phyloP scores from a whole-genome alignment of 441 rosid species.

The Iberis amara region DNA sequence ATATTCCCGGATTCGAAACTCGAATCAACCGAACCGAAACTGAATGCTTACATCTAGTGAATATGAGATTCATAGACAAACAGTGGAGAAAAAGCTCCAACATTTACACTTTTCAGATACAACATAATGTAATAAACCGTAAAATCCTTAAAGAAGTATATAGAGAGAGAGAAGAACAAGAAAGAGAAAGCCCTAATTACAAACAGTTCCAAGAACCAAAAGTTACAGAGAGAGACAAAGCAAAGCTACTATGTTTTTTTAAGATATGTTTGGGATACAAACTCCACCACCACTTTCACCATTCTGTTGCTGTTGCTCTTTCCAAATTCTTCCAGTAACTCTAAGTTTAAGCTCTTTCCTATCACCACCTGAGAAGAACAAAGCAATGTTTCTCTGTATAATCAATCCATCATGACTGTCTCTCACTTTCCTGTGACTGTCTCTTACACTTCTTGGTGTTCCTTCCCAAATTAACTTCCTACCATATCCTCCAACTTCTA shows the following conservation, averaged over 20 bases:
- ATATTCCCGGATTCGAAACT: too few species aligned
- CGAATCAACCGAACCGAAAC: too few species aligned
- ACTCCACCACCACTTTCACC: conserved; percentile 82
- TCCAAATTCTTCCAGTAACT: conserved; percentile 92
- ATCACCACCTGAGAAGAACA: conserved; percentile 94
- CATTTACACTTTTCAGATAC: conserved; percentile 27
- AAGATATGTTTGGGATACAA: conserved; percentile 81
- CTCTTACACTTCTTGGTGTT: conserved; percentile 78
- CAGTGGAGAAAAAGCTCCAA: conserved; percentile 1
- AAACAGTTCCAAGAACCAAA: conserved; percentile 22
- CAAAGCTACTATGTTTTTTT: conserved; percentile 27
- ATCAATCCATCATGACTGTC: conserved; percentile 93
- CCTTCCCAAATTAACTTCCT: conserved; percentile 91
- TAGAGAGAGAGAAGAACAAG: conserved; percentile 4
- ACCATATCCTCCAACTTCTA: conserved; percentile 89
- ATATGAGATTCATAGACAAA: too few species aligned
- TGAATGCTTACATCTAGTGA: too few species aligned
- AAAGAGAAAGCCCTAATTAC: conserved; percentile 27
- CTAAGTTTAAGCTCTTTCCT: conserved; percentile 87
- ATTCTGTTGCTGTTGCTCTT: conserved; percentile 84
- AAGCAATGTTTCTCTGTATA: conserved; percentile 87
- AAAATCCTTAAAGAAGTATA: conserved; percentile 2
- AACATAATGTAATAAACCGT: conserved; percentile 10
- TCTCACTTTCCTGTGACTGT: conserved; percentile 84
- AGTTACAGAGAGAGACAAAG: conserved; percentile 19